Conservation (phyloP, 768 basidiomycete genomes). For the Boletus subcaerulescens region DNA sequence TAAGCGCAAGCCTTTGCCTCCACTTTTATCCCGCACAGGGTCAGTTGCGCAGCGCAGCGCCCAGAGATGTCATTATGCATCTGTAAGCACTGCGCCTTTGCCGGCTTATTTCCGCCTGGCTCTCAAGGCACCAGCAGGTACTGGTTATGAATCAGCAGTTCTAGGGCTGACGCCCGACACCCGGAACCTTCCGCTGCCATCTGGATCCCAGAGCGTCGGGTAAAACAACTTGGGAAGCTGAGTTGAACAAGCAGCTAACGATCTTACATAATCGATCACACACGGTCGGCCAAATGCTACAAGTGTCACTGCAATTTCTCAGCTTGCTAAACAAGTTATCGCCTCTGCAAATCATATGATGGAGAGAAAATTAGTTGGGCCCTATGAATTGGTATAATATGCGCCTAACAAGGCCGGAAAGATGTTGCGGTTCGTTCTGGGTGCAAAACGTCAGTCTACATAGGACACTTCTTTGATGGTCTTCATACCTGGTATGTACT, state of each 20-base stretch:
- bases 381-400: conserved; percentile 89
- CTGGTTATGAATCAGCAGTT: too few species aligned
- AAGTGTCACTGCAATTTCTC: neutral
- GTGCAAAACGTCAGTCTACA: conserved; percentile 1
- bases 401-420: conserved; percentile 76
- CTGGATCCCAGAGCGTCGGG: too few species aligned
- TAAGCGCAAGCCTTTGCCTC: neutral
- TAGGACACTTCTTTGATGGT: neutral
- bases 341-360: neutral
- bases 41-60: neutral
- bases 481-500: conserved; percentile 69
- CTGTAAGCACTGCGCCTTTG: neutral
- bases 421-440: conserved; percentile 71
- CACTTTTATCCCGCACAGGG: conserved; percentile 5
- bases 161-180: too few species aligned
- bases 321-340: neutral
- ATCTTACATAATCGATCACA: too few species aligned
- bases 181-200: too few species aligned
- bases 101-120: neutral
- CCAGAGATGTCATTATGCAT: neutral
- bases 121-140: neutral
- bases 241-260: too few species aligned
- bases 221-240: too few species aligned
- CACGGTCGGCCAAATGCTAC: neutral
- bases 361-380: conserved; percentile 51